Percentiles rank a stretch among this genome's conserved stretches.
Conservation (phyloP, 768 basidiomycete species). For the Pleurotus salmoneostramineus region DNA sequence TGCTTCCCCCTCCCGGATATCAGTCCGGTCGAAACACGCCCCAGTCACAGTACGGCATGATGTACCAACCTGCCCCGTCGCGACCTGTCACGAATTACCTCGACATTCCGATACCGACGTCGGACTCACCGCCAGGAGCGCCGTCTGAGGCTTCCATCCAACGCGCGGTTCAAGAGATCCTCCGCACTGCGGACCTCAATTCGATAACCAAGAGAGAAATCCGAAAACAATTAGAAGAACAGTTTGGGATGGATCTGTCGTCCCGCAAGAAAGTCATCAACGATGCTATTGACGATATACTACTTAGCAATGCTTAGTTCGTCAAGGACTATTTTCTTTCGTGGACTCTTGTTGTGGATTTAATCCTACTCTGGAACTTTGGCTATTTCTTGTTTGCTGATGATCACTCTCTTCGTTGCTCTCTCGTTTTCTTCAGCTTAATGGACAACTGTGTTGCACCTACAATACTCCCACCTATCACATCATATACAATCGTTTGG, state of each 20-base stretch:
- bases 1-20: slow-evolving; percentile 59
- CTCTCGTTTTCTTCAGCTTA: slow-evolving; percentile 8
- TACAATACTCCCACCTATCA: slow-evolving; percentile 5
- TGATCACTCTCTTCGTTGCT: slow-evolving; percentile 1
- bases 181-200: slow-evolving; percentile 80
- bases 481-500: slow-evolving; percentile 11
- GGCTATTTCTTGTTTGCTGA: slow-evolving; percentile 4
- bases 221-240: slow-evolving; percentile 75
- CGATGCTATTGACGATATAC: slow-evolving; percentile 66
- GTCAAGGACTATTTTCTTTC: background rate
- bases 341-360: slow-evolving; percentile 9
- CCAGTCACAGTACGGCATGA: slow-evolving; percentile 39
- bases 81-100: slow-evolving; percentile 76
- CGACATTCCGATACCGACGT: slow-evolving; percentile 59
- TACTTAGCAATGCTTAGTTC: slow-evolving; percentile 45
- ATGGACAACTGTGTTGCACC: slow-evolving; percentile 10
- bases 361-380: slow-evolving; percentile 12
- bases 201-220: slow-evolving; percentile 91
- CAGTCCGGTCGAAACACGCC: slow-evolving; percentile 79
- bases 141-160: slow-evolving; percentile 77
- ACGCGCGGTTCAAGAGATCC: slow-evolving; percentile 64
- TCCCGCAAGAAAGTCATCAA: slow-evolving; percentile 73
- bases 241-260: slow-evolving; percentile 75
- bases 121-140: slow-evolving; percentile 38
- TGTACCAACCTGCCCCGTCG: slow-evolving; percentile 64